Base-by-base conservation (phyloP, 306 rosid species). In the Sicyos baderoa region DNA sequence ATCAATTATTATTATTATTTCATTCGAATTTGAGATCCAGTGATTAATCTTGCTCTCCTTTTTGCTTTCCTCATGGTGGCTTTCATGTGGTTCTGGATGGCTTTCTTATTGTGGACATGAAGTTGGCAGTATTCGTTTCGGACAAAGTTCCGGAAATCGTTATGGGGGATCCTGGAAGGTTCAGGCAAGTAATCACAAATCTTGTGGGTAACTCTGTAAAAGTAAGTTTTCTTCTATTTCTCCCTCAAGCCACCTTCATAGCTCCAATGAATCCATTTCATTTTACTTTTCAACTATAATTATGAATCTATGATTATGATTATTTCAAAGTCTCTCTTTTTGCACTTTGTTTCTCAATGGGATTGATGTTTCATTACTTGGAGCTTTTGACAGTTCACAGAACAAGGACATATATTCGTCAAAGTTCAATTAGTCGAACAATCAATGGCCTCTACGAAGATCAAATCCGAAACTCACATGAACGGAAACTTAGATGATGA, bases 161-260 rank as follows among this genome's bases (percentile, higher is more conserved):
- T 51, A 82, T 81, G 85, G 99, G 99, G 45, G 99, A 93, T 90
- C 97, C 97, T 0, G 96, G 99, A 77, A 84, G 99, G 80, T 93
- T 93, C 86, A 84, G 99, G 67, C 99, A 93, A 77, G 88, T 93
- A 47, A 75, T 93, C 47, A 93, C 97, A 70, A 93, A 93, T 80
- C 97, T 93, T 66, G 99, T 93, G 59, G 99, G 99, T 50, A 93
- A 93, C 86, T 93, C 99, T 37, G 90, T 93, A 68, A 93, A 93
- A 80, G 98, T 92, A 82, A 78, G 95, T 71, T 48, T 73, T 70
- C 66, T 44, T 49, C 18, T 9, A 45, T 54, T 77, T 68, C 50
- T 4, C 27, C 40, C 10, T n/a, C 37, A 14, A 44, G 54, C 23
- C 52, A 18, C 51, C 37, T 1, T 47, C 32, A 21, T 21, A 5